Evolutionary conservation across 192 early-diverging fungal species (phyloP).

Genomic region (Coemansia sp.): DNA sequence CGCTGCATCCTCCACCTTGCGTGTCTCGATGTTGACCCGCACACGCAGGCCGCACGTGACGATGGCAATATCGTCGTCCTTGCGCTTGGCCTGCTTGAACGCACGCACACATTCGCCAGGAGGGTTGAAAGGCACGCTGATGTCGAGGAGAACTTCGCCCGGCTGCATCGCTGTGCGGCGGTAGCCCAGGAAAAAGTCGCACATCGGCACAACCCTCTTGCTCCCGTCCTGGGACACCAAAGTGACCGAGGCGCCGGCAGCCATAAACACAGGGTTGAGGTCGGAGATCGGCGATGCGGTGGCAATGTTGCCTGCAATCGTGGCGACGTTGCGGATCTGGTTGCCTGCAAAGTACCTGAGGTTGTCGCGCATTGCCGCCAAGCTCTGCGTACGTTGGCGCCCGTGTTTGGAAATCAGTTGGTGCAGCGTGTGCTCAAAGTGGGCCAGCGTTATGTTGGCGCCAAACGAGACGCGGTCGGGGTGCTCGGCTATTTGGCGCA

Average conservation of each 20-base stretch:
- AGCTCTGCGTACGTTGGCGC: slow-evolving; percentile 52
- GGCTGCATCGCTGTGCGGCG: slow-evolving; percentile 68
- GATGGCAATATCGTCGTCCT: slow-evolving; percentile 87
- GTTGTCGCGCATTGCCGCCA: slow-evolving; percentile 71
- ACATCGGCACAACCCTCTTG: slow-evolving; percentile 58
- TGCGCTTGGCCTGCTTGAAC: slow-evolving; percentile 87
- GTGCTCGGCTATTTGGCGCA: slow-evolving; percentile 53
- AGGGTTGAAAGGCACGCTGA: slow-evolving; percentile 65
- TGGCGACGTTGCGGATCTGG: slow-evolving; percentile 86
- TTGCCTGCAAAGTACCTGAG: slow-evolving; percentile 77
- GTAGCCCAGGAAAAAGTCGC: slow-evolving; percentile 82
- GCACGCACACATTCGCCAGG: slow-evolving; percentile 64
- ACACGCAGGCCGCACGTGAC: slow-evolving; percentile 74
- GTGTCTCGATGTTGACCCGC: slow-evolving; percentile 46
- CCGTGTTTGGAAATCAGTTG: slow-evolving; percentile 18
- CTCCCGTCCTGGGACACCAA: slow-evolving; percentile 27
- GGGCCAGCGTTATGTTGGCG: slow-evolving; percentile 65
- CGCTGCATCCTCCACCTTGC: slow-evolving; percentile 56
- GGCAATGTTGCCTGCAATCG: slow-evolving; percentile 81
- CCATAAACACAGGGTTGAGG: slow-evolving; percentile 82
- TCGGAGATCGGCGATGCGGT: slow-evolving; percentile 90
- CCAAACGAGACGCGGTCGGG: slow-evolving; percentile 57
- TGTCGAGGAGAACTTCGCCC: slow-evolving; percentile 66
- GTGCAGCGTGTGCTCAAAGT: slow-evolving; percentile 46
- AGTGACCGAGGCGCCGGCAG: slow-evolving; percentile 59